Base-by-base conservation (phyloP, 2,329 filamentous ascomycete species). In the Xylariaceae sp. region DNA sequence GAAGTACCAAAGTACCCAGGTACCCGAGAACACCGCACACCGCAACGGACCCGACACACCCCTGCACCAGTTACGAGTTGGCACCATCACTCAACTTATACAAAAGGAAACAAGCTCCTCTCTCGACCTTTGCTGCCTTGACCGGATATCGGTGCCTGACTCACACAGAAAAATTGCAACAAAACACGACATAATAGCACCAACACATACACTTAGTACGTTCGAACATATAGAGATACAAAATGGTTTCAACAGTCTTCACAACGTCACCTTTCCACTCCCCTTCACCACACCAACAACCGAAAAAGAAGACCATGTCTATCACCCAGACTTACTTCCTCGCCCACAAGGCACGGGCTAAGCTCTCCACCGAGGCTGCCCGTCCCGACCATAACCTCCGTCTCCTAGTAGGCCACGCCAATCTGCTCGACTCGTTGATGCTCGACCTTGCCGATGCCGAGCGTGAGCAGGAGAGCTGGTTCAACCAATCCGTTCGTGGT, bases 251-350 rank as follows among this genome's bases (percentile, higher is more conserved):
- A 53, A 62, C 69, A 64, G 60, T 63, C 41, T 66, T 56, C 50
- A 59, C 64, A 56, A 61, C 65, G 24, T 57, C 60, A 60, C 63
- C 60, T 61, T 65, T 63, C 54, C 62, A 66, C 65, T 66, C 66
- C 56, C 56, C 69, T 60, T 65, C 73, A 56, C 66, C 71, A 58
- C 56, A 68, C 61, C 66, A 68, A 51, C 67, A 70, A 58, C 70
- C 78, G 65, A 78, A 79, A 75, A 83, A 89, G 80, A 90, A 92
- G 78, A 93, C 89, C 79, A 98, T 98, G 95, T 96, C 90, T 75
- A 89, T 98, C 80, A 96, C 94, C 24, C 92, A 97, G 79, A 98
- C 94, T 61, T 99, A 98, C 89, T 96, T 92, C 82, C 89, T 98
- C 70, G 95, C 95, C 74, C 93, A 96, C 83, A 94, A 93, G 78